Evolutionary conservation across 441 rosid genomes (phyloP).

Genomic region (Bruguiera hainesii): DNA sequence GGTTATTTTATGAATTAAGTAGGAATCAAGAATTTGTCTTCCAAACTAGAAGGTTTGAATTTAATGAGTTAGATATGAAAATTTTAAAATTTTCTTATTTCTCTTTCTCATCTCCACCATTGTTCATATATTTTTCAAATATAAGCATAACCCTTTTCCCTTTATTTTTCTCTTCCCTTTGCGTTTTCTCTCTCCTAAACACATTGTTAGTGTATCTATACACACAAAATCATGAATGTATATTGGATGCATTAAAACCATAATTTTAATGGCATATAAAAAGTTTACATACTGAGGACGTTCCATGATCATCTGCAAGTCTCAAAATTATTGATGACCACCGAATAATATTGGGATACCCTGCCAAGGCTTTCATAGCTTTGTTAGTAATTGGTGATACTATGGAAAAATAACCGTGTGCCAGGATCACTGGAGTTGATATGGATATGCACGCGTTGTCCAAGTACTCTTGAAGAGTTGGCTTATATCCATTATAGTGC

Average conservation of each 20-base stretch:
- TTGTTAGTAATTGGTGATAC: not conserved
- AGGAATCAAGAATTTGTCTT: not conserved
- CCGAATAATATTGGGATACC: not conserved
- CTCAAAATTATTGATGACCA: conserved; percentile 24
- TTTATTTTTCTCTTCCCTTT: not conserved
- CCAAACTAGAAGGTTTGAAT: too few species aligned
- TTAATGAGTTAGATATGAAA: too few species aligned
- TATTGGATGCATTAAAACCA: not conserved
- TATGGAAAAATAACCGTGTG: not conserved
- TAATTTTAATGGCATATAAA: not conserved
- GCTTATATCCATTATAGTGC: conserved; percentile 6
- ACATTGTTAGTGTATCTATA: too few species aligned
- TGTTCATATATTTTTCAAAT: not conserved
- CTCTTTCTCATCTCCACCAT: too few species aligned
- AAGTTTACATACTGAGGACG: conserved; percentile 33
- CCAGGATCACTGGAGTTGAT: not conserved
- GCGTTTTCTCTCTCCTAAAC: not conserved
- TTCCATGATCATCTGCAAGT: conserved; percentile 35
- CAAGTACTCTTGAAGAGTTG: conserved; percentile 8
- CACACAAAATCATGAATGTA: not conserved
- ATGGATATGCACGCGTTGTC: conserved; percentile 8
- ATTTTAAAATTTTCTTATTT: not conserved
- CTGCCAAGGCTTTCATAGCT: not conserved
- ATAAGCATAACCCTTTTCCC: not conserved
- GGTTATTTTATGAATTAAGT: too few species aligned